A percentile compares a stretch with the other conserved stretches of the same genome.
Conservation (phyloP, 768 basidiomycete species). For the Tephrocybe sp. region DNA sequence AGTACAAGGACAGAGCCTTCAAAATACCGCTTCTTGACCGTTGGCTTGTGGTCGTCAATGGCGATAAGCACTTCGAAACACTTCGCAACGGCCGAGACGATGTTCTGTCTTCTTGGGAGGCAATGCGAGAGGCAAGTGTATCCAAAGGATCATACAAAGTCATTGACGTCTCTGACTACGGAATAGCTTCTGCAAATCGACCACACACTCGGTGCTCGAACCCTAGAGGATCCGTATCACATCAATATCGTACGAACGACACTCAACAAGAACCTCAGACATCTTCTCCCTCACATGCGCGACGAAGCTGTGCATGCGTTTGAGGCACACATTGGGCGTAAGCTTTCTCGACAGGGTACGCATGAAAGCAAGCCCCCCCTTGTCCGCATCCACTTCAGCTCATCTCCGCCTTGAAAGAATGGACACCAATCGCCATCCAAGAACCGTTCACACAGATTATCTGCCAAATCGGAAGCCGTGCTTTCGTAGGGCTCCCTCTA, state of each 20-base stretch:
- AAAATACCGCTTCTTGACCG: conserved; percentile 41
- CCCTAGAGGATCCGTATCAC: conserved; percentile 22
- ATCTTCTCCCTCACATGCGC: conserved; percentile 23
- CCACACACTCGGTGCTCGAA: conserved; percentile 31
- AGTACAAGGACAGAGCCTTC: conserved; percentile 33
- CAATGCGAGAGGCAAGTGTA: conserved; percentile 35
- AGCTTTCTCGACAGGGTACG: conserved; percentile 19
- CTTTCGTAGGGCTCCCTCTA: conserved; percentile 32
- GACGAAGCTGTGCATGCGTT: conserved; percentile 24
- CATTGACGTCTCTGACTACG: neutral
- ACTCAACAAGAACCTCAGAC: conserved; percentile 27
- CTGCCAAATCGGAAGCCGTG: conserved; percentile 27
- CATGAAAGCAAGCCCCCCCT: too few relatives aligned
- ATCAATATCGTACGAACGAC: conserved; percentile 24
- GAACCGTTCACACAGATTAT: conserved; percentile 25
- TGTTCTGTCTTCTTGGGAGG: conserved; percentile 40
- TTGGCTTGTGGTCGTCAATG: conserved; percentile 47
- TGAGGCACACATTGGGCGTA: conserved; percentile 17
- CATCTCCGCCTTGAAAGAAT: too few relatives aligned
- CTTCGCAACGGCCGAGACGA: conserved; percentile 46
- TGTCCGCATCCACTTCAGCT: too few relatives aligned
- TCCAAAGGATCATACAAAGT: neutral
- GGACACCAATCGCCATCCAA: conserved; percentile 20
- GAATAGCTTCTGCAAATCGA: conserved; percentile 33
- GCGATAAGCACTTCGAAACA: conserved; percentile 41